Percentiles rank a stretch among this genome's conserved stretches.
These are phyloP conservation scores for Alnus glutinosa DNA, from an alignment of 306 rosid species.

Conservation along the genomic window DNA sequence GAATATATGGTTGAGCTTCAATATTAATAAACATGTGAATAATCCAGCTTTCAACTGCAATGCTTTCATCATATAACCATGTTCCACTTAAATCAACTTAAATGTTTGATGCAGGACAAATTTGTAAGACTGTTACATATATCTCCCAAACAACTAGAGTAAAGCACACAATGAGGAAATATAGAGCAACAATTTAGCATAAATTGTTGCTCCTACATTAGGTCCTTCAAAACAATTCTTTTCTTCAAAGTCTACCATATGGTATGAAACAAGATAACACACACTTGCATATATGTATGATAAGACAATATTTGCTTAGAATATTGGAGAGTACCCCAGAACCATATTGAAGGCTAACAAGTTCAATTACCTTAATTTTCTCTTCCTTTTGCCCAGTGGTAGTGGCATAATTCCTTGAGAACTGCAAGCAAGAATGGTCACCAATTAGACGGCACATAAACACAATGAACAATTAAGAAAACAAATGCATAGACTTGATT, in stretches of 20 bases:
- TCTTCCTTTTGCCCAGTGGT: slow-evolving; percentile 52
- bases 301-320: neutral
- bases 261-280: neutral
- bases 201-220: neutral
- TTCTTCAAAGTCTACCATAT: neutral
- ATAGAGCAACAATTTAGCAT: neutral
- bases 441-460: slow-evolving; percentile 18
- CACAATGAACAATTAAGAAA: neutral
- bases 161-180: neutral
- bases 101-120: neutral
- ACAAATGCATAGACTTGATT: neutral
- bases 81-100: neutral
- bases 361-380: slow-evolving; percentile 62
- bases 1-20: neutral
- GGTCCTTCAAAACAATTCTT: slow-evolving; percentile 2
- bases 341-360: slow-evolving; percentile 8
- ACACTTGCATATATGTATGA: neutral
- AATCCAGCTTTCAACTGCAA: neutral
- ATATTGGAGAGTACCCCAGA: neutral
- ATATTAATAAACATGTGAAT: neutral
- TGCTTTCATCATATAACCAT: neutral
- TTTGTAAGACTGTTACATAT: neutral
- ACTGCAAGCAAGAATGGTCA: slow-evolving; percentile 49
- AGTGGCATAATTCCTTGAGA: slow-evolving; percentile 57
- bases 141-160: neutral